Base-by-base conservation (phyloP, 1,139 yeast species). In the Wickerhamiella pararugosa region DNA sequence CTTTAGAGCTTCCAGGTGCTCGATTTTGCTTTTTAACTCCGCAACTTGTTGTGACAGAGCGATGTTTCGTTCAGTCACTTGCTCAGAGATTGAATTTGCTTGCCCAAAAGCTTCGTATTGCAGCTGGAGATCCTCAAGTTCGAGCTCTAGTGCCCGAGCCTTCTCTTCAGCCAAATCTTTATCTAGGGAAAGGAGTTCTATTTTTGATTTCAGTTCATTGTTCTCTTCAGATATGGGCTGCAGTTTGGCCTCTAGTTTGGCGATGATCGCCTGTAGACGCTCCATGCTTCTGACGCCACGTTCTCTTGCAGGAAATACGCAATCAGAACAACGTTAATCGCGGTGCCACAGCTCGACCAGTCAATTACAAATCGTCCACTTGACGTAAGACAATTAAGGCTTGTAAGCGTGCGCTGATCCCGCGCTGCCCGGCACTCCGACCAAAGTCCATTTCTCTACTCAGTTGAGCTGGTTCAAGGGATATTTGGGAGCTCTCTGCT, bases 1-100 rank as follows among this genome's bases (percentile, higher is more conserved):
- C 46, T 71, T 75, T 25, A 80, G 56, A 43, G 76, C 76, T 41
- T 71, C 76, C 33, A 79, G 62, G 46, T 81, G 86, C 5, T 64
- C 64, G 1, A 79, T 62, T 0, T 73, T 66, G 7, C 43, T 54
- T 36, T 65, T 60, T 33, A 76, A 58, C 11, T 55, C 56, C 2
- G 53, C 53, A 10, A 75, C 61, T 40, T 68, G 61, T 25, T 59
- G 63, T 7, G 53, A 55, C 25, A 77, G 60, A 21, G 60, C 66
- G 9, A 71, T 61, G 49, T 79, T 80, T 47, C 76, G 70, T 5
- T 64, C 59, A 0, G 79, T 73, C 41, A 80, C 60, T 26, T 63
- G 66, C 41, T 77, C 84, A 27, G 21, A 15, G 21, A 79, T 68
- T 44, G 79, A 56, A 29, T 54, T 57, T 40, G 61, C 64, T 2